Evolutionary conservation across 2,329 filamentous ascomycete genomes (phyloP).

Genomic region (Penicillium verrucosum): DNA sequence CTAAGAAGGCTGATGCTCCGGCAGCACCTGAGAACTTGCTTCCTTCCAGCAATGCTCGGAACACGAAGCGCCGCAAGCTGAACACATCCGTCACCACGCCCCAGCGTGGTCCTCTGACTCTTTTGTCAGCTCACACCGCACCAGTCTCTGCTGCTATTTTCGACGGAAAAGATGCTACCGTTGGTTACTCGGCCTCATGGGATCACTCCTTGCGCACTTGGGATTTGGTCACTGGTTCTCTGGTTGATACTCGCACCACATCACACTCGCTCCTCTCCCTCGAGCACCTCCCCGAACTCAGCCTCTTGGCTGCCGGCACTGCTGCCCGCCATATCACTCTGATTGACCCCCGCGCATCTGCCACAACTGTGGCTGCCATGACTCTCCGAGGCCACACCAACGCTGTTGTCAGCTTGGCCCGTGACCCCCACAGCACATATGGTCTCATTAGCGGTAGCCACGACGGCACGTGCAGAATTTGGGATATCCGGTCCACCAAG

Average conservation of each 20-base stretch:
- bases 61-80: constrained; percentile 74
- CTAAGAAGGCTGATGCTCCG: constrained; percentile 71
- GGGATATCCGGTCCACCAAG: constrained; percentile 76
- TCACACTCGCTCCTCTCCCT: constrained; percentile 80
- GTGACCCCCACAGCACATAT: constrained; percentile 67
- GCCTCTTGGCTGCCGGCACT: constrained; percentile 70
- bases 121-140: constrained; percentile 69
- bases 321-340: constrained; percentile 84
- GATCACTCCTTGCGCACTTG: constrained; percentile 90
- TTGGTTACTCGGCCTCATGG: constrained; percentile 86
- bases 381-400: constrained; percentile 90
- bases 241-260: constrained; percentile 79
- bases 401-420: constrained; percentile 58
- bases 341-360: constrained; percentile 81
- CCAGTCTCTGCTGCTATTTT: constrained; percentile 79
- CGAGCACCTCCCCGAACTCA: constrained; percentile 64
- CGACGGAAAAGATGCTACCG: constrained; percentile 77
- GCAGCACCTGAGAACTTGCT: constrained; percentile 67
- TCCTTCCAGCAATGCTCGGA: constrained; percentile 60
- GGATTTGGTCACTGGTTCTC: constrained; percentile 75
- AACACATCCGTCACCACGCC: constrained; percentile 56
- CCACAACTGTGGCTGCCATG: constrained; percentile 75
- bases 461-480: constrained; percentile 88
- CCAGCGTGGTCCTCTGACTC: constrained; percentile 73
- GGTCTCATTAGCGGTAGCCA: constrained; percentile 86